Evolutionary conservation across 805 yeast species (phyloP).

Genomic region (Isabelozyma rhagii): DNA sequence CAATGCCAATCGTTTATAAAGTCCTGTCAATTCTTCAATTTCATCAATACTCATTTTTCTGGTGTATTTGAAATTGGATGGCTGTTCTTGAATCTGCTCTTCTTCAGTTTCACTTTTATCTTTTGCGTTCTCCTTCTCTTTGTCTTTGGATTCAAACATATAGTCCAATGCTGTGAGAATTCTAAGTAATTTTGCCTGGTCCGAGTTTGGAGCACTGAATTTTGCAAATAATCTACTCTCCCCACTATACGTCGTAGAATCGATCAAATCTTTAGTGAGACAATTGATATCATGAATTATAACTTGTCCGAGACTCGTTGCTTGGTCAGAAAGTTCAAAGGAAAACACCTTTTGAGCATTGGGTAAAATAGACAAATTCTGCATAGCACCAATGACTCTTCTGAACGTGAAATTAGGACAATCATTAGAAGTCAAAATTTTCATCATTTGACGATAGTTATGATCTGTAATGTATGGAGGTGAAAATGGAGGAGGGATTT

Average conservation of each 20-base stretch:
- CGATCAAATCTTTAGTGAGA: conserved; percentile 44
- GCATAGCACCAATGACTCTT: conserved; percentile 78
- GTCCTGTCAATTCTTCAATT: conserved; percentile 47
- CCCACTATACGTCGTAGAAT: conserved; percentile 35
- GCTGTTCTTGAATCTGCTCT: not conserved
- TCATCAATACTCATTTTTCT: conserved; percentile 17
- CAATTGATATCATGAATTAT: conserved; percentile 54
- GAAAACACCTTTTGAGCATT: conserved; percentile 67
- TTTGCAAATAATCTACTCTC: conserved; percentile 55
- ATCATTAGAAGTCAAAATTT: conserved; percentile 73
- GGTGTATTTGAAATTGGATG: not conserved
- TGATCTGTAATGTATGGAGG: conserved; percentile 64
- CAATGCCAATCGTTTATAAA: conserved; percentile 67
- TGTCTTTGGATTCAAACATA: conserved; percentile 51
- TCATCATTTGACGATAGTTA: conserved; percentile 60
- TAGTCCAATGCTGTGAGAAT: conserved; percentile 86
- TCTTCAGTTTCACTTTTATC: conserved; percentile 9
- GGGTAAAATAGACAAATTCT: conserved; percentile 60
- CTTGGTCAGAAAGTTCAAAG: conserved; percentile 60
- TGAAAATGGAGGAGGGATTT: conserved; percentile 23
- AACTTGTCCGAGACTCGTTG: conserved; percentile 53
- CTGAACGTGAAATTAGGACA: conserved; percentile 84
- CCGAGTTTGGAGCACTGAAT: conserved; percentile 77
- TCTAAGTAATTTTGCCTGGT: conserved; percentile 84
- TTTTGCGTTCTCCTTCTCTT: conserved; percentile 17